Evolutionary conservation across 164 flowering plant genomes (phyloP).

Genomic region (Macadamia integrifolia): DNA sequence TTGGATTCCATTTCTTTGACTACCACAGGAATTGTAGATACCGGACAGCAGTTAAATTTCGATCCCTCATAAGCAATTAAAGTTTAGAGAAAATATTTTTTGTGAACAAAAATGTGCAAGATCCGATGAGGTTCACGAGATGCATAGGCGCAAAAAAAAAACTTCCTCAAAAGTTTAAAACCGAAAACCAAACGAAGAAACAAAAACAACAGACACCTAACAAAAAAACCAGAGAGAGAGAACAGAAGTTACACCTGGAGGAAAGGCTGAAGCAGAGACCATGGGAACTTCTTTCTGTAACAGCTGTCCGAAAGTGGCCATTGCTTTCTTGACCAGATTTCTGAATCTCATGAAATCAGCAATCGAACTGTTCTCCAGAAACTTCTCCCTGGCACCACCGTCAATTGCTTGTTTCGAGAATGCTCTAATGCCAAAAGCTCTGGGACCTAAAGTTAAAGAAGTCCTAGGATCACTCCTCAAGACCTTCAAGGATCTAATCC

Average conservation of each 20-base stretch:
- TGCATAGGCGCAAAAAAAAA: too few species aligned
- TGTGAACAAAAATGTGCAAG: too few species aligned
- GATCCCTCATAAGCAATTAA: too few species aligned
- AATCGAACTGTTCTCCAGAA: constrained; percentile 55
- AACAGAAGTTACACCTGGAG: constrained; percentile 43
- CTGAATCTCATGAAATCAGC: constrained; percentile 91
- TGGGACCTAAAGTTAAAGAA: not conserved
- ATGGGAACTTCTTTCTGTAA: constrained; percentile 85
- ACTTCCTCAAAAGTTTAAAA: too few species aligned
- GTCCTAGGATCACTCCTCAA: constrained; percentile 9
- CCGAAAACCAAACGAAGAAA: too few species aligned
- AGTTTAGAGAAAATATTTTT: too few species aligned
- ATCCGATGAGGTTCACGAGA: too few species aligned
- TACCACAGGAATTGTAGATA: too few species aligned
- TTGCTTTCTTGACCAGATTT: constrained; percentile 17
- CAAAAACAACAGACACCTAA: too few species aligned
- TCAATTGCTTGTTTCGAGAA: constrained; percentile 17
- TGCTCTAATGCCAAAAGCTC: not conserved
- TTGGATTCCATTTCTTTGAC: too few species aligned
- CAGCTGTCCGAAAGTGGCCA: constrained; percentile 88
- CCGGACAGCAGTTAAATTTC: too few species aligned
- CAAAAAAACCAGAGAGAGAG: not conserved
- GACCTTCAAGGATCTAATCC: constrained; percentile 11
- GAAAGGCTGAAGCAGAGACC: constrained; percentile 75
- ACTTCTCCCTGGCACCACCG: constrained; percentile 48